Evolutionary conservation across 192 early-diverging fungal genomes (phyloP).

Genomic region (Coemansia sp.): DNA sequence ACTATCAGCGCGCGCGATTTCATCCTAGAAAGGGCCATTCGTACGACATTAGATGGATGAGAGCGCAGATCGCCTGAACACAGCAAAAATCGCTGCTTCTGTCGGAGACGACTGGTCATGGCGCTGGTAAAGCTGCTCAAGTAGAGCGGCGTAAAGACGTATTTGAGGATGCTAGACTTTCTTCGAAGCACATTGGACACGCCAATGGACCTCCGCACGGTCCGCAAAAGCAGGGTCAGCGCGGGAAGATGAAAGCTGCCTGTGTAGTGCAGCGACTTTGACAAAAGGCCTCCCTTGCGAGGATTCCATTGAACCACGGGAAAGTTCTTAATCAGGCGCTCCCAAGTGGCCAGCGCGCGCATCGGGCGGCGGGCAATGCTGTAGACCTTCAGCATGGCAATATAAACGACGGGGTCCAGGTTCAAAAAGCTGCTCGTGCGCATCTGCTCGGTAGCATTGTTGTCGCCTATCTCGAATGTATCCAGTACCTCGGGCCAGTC

Average conservation of each 20-base stretch:
- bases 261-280: conserved; percentile 39
- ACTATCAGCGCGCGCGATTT: conserved; percentile 12
- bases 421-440: conserved; percentile 44
- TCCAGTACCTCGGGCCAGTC: conserved; percentile 3
- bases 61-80: neutral
- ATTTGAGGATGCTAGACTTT: neutral
- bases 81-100: conserved; percentile 6
- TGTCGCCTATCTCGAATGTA: conserved; percentile 1
- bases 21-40: neutral
- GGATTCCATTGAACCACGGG: conserved; percentile 48
- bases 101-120: conserved; percentile 5
- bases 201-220: conserved; percentile 28
- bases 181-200: conserved; percentile 2
- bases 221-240: conserved; percentile 39
- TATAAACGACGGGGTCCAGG: conserved; percentile 44
- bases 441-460: conserved; percentile 9
- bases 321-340: conserved; percentile 40
- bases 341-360: conserved; percentile 48
- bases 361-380: conserved; percentile 16
- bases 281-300: conserved; percentile 32
- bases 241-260: conserved; percentile 35
- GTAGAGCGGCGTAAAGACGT: conserved; percentile 20
- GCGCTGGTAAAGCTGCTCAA: neutral
- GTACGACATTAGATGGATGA: neutral
- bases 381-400: conserved; percentile 53